Evolutionary conservation across 1,284 basidiomycete species (phyloP).

Genomic region (Meripilus lineatus): DNA sequence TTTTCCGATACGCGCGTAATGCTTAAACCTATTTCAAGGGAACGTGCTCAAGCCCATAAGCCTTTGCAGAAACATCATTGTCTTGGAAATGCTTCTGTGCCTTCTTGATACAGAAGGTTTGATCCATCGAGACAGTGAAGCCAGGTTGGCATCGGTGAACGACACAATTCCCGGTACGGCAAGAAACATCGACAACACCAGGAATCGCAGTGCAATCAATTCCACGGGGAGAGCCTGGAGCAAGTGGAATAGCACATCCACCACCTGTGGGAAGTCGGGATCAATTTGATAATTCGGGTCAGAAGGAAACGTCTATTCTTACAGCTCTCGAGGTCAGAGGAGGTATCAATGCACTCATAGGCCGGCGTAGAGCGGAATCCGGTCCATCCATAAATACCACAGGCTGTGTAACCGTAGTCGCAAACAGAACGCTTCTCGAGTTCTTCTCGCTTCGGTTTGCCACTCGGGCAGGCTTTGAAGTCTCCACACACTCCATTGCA

Average conservation of each 20-base stretch:
- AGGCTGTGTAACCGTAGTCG: conserved; percentile 32
- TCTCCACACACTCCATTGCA: conserved; percentile 45
- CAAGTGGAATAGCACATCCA: conserved; percentile 39
- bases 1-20: background rate
- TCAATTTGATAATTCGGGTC: background rate
- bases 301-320: conserved; percentile 14
- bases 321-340: conserved; percentile 49
- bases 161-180: conserved; percentile 38
- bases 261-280: conserved; percentile 32
- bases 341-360: conserved; percentile 46
- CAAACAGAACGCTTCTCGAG: conserved; percentile 19
- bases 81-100: conserved; percentile 5
- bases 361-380: conserved; percentile 24
- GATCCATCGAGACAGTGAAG: conserved; percentile 28
- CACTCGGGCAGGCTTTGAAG: conserved; percentile 34
- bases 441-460: conserved; percentile 27
- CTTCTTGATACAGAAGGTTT: conserved; percentile 15
- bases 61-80: conserved; percentile 10
- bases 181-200: conserved; percentile 46
- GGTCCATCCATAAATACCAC: conserved; percentile 33
- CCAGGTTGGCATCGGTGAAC: conserved; percentile 43
- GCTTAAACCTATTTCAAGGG: conserved; percentile 15
- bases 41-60: conserved; percentile 22
- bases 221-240: conserved; percentile 24
- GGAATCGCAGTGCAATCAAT: conserved; percentile 46